Percentiles rank a stretch among this genome's conserved stretches.
These are phyloP conservation scores for Cryptosporidium viatorum DNA, from an alignment of 169 alveolate genomes.

Conservation along the genomic window DNA sequence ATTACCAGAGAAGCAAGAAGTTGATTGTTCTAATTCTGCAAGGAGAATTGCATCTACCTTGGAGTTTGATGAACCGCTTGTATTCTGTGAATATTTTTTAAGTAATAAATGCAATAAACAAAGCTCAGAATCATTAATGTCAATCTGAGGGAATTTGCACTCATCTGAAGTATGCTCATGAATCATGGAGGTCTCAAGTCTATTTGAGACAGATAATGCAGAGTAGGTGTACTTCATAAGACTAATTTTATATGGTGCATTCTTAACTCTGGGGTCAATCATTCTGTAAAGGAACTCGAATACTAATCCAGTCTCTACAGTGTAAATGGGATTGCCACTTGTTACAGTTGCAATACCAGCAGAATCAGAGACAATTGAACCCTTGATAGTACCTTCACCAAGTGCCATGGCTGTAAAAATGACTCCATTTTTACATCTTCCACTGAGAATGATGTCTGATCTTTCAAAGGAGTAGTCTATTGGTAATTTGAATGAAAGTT, in stretches of 20 bases:
- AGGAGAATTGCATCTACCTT: neutral
- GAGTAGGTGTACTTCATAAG: neutral
- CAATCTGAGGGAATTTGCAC: conserved; percentile 3
- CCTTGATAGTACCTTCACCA: neutral
- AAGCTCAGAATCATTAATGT: neutral
- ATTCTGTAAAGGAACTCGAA: conserved; percentile 28
- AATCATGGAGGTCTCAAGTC: neutral
- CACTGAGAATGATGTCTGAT: conserved; percentile 36
- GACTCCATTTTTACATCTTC: conserved; percentile 3
- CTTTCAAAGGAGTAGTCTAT: neutral
- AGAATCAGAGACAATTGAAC: neutral
- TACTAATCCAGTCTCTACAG: neutral
- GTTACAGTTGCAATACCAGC: neutral
- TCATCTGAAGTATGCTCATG: neutral
- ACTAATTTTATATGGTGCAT: neutral
- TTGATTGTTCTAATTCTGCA: neutral
- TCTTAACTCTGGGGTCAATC: neutral
- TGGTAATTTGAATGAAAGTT: neutral
- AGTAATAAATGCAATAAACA: neutral
- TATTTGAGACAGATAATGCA: neutral
- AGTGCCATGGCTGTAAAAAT: conserved; percentile 21
- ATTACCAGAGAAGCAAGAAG: neutral
- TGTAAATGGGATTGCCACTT: neutral
- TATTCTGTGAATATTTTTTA: neutral
- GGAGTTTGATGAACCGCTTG: neutral